Conservation (phyloP, 768 basidiomycete species). For the Suillus bovinus region DNA sequence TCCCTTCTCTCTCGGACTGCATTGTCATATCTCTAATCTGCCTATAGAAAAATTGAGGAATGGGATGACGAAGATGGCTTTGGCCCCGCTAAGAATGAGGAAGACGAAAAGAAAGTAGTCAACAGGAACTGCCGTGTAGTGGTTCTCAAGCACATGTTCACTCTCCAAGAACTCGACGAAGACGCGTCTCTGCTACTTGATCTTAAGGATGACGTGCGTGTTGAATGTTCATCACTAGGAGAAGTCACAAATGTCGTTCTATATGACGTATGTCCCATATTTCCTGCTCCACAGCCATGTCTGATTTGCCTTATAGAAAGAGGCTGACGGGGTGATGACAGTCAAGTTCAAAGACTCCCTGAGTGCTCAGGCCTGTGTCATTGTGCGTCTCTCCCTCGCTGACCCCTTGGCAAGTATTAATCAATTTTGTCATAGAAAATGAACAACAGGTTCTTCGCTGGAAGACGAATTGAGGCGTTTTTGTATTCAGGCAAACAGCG, state of each 20-base stretch:
- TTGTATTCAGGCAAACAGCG: slow-evolving; percentile 81
- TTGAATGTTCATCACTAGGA: slow-evolving; percentile 86
- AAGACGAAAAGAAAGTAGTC: slow-evolving; percentile 45
- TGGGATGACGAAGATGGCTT: slow-evolving; percentile 97
- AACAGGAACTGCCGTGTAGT: slow-evolving; percentile 77
- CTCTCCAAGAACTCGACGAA: slow-evolving; percentile 78
- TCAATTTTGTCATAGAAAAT: slow-evolving; percentile 65
- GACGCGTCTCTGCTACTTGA: slow-evolving; percentile 86
- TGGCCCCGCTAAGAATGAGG: slow-evolving; percentile 64
- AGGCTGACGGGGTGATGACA: slow-evolving; percentile 92
- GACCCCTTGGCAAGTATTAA: background rate
- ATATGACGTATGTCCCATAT: slow-evolving; percentile 73
- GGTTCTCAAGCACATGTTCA: slow-evolving; percentile 95
- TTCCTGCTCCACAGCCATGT: slow-evolving; percentile 9
- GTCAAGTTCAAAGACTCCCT: slow-evolving; percentile 92
- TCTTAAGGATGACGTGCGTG: slow-evolving; percentile 94
- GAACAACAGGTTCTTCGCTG: slow-evolving; percentile 90
- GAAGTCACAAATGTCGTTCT: slow-evolving; percentile 95
- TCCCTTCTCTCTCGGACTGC: background rate
- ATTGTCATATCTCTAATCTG: background rate
- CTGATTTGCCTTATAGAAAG: slow-evolving; percentile 56
- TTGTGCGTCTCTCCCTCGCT: slow-evolving; percentile 50
- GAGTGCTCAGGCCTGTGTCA: slow-evolving; percentile 90
- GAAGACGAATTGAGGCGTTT: slow-evolving; percentile 77
- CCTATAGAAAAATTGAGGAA: slow-evolving; percentile 78